Base-by-base conservation (phyloP, 768 basidiomycete genomes). In the Coprinellus micaceus region DNA sequence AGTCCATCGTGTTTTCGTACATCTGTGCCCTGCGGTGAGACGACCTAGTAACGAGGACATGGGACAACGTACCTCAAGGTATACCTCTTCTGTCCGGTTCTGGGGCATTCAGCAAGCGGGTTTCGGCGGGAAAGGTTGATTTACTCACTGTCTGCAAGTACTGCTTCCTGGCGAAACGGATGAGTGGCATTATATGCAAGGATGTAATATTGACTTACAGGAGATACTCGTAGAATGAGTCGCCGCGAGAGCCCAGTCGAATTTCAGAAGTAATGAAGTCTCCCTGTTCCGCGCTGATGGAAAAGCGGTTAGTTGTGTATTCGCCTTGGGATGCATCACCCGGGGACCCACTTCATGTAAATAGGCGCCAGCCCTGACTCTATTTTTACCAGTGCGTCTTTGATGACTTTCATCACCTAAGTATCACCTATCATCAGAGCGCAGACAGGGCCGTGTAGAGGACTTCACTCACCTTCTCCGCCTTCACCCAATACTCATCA, bases 211-310 rank as follows among this genome's bases (percentile, higher is more conserved):
- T 9, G 19, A 51, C 77, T 73, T 59, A 90, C 88, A 94, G 65
- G 15, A 94, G 71, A 66, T 95, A 94, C 69, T 96, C 95, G 66
- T 97, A 98, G 72, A 86, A 98, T 2, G 91, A 94, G 68, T 98
- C 95, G 28, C 88, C 95, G 41, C 94, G 80, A 30, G 94, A 94
- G 25, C 95, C 95, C 21, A 98, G 81, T 12, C 94, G 85, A 59
- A 98, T 89, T 17, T 88, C 82, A 12, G 89, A 85, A 24, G 82
- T 71, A 19, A 84, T 68, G 58, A 75, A 82, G 56, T 72, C 64
- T 4, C 79, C 80, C 12, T 68, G 63, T 2, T 73, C 69, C 17
- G 74, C 61, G 58, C 78, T 78, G 62, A 9, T 52, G 54, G 55
- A 33, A 21, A 52, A 39, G 56, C 30, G 36, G 30, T 48, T 10